Base-by-base conservation (phyloP, 768 basidiomycete species). In the Lactarius trivialis region DNA sequence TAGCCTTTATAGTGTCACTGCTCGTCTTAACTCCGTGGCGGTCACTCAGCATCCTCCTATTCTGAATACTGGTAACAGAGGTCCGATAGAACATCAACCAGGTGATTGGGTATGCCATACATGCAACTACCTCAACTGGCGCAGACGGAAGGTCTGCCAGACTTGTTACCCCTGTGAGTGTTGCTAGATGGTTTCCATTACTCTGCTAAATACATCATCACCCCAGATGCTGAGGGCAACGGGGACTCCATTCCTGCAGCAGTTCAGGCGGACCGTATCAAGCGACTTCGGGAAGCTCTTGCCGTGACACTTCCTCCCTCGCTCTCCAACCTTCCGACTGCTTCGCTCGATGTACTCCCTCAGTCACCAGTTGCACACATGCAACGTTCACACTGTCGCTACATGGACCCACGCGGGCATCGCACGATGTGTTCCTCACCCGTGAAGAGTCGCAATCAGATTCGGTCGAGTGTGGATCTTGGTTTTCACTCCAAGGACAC, bases 81-180 rank as follows among this genome's bases (percentile, higher is more conserved):
- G 91, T 28, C 91, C 91, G 8, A 93, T 93, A 58, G 88, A 90
- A 66, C 89, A 91, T 74, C 86, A 78, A 70, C 84, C 84, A 45
- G 72, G 71, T 56, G 69, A 74, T 63, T 74, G 73, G 91, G 79
- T 90, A 60, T 93, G 91, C 74, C 77, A 79, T 66, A 89, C 88
- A 71, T 93, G 91, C 73, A 88, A 88, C 70, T 93, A 93, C 74
- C 73, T 91, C 67, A 93, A 93, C 71, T 93, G 91, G 91, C 80
- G 91, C 66, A 76, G 91, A 61, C 77, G 91, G 59, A 93, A 93
- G 73, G 91, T 93, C 62, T 93, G 91, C 75, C 91, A 93, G 78
- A 91, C 89, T 11, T 93, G 91, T 73, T 82, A 84, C 63, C 90
- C 91, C 53, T 92, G 89, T 90, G 69, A 66, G 86, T 48, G 5